A percentile compares a stretch with the other conserved stretches of the same genome.
Conservation (phyloP, 371 early-diverging fungal genomes). For the Mortierella sp. region DNA sequence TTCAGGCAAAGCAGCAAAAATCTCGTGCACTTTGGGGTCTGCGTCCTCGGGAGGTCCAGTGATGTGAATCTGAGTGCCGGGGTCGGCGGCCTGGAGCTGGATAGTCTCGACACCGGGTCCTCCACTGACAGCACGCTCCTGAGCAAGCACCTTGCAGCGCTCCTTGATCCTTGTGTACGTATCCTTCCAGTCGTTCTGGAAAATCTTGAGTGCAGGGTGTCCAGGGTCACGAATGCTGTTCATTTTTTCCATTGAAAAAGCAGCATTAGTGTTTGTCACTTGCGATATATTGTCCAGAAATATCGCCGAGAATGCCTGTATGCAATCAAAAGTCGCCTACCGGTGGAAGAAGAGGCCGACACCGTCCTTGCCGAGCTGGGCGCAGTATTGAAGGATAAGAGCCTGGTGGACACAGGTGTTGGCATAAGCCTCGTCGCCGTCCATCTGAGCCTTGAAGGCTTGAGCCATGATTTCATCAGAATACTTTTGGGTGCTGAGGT, state of each 20-base stretch:
- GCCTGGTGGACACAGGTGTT: conserved; percentile 86
- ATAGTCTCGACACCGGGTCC: conserved; percentile 78
- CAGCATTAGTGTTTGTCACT: background rate
- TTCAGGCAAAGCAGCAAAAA: conserved; percentile 78
- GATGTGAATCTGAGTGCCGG: conserved; percentile 68
- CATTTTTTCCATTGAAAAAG: background rate
- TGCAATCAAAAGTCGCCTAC: conserved; percentile 52
- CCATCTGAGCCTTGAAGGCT: conserved; percentile 86
- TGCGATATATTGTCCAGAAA: background rate
- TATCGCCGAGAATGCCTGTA: background rate
- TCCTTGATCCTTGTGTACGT: conserved; percentile 85
- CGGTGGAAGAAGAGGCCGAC: conserved; percentile 88
- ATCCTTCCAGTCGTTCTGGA: conserved; percentile 85
- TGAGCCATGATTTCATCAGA: conserved; percentile 91
- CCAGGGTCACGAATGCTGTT: conserved; percentile 37
- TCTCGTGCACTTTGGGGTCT: conserved; percentile 68
- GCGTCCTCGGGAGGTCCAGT: conserved; percentile 63
- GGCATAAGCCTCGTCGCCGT: conserved; percentile 77
- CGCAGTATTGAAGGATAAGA: conserved; percentile 86
- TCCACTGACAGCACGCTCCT: conserved; percentile 64
- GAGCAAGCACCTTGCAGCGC: conserved; percentile 80
- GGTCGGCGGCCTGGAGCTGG: conserved; percentile 80
- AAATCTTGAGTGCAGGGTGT: conserved; percentile 69
- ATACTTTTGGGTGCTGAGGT: conserved; percentile 76
- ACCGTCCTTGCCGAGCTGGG: conserved; percentile 87